Conservation (phyloP, 2,329 filamentous ascomycete genomes). For the Phoma sp. region DNA sequence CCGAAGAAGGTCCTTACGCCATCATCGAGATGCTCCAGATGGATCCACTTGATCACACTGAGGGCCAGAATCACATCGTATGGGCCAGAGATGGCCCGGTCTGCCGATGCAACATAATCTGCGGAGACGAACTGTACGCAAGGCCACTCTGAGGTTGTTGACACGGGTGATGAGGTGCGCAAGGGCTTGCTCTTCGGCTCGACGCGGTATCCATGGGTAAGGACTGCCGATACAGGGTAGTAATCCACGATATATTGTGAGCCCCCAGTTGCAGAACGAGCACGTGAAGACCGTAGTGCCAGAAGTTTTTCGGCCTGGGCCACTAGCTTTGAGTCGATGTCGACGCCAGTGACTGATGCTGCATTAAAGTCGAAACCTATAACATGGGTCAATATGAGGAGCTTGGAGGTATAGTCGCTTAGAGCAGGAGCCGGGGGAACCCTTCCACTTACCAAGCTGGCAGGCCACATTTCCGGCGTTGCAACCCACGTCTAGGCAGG, state of each 20-base stretch:
- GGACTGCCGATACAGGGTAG: slow-evolving; percentile 48
- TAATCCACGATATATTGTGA: slow-evolving; percentile 35
- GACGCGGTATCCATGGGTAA: slow-evolving; percentile 43
- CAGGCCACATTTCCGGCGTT: slow-evolving; percentile 49
- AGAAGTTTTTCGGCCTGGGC: slow-evolving; percentile 46
- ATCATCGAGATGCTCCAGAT: slow-evolving; percentile 46
- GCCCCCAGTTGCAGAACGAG: slow-evolving; percentile 30
- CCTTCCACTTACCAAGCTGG: slow-evolving; percentile 48
- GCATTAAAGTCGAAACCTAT: slow-evolving; percentile 50
- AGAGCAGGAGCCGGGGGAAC: slow-evolving; percentile 27
- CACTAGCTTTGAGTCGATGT: slow-evolving; percentile 49
- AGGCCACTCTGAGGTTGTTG: slow-evolving; percentile 30
- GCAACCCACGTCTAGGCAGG: slow-evolving; percentile 50
- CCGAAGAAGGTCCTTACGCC: slow-evolving; percentile 43
- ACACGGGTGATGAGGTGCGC: slow-evolving; percentile 20
- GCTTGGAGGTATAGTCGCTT: slow-evolving; percentile 17
- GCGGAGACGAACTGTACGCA: slow-evolving; percentile 42
- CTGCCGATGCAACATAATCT: slow-evolving; percentile 42
- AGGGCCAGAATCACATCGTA: slow-evolving; percentile 50
- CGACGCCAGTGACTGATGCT: slow-evolving; percentile 48
- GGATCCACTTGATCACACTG: slow-evolving; percentile 52
- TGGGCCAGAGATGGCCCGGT: slow-evolving; percentile 32
- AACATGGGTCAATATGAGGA: slow-evolving; percentile 34
- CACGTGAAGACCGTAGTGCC: slow-evolving; percentile 47
- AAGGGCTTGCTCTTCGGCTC: slow-evolving; percentile 28